These are phyloP conservation scores for Colletotrichum caudatum DNA, from an alignment of 2,329 filamentous ascomycete species.

Conservation along the genomic window DNA sequence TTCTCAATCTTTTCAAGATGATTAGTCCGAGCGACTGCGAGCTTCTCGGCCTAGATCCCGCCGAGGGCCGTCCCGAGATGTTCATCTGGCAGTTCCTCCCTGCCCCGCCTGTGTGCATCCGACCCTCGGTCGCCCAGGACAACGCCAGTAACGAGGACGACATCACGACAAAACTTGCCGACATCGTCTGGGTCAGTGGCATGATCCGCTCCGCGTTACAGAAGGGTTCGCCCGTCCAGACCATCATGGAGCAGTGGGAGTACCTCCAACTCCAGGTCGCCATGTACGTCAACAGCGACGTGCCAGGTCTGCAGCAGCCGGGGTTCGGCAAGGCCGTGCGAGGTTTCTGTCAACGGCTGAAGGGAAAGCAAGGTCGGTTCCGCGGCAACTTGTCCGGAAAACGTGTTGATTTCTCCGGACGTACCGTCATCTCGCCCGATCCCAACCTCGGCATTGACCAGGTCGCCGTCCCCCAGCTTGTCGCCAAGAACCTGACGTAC, in stretches of 20 bases:
- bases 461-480: conserved; percentile 88
- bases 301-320: conserved; percentile 90
- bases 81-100: conserved; percentile 98
- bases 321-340: conserved; percentile 90
- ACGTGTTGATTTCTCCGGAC: conserved; percentile 97
- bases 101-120: conserved; percentile 92
- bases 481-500: conserved; percentile 97
- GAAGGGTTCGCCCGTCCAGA: conserved; percentile 86
- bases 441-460: conserved; percentile 94
- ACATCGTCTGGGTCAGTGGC: conserved; percentile 93
- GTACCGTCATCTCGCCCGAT: conserved; percentile 97
- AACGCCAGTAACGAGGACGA: conserved; percentile 96
- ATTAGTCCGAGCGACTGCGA: conserved; percentile 90
- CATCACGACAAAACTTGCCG: conserved; percentile 94
- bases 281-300: conserved; percentile 97
- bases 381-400: conserved; percentile 97
- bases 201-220: conserved; percentile 85
- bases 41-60: conserved; percentile 86
- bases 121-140: conserved; percentile 94
- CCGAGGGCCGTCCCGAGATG: conserved; percentile 92
- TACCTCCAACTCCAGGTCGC: conserved; percentile 95
- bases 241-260: conserved; percentile 98
- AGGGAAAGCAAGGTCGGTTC: conserved; percentile 97
- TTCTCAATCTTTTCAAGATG: conserved; percentile 91
- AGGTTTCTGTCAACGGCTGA: conserved; percentile 93